A percentile compares a stretch with the other conserved stretches of the same genome.
Conservation (phyloP, 768 basidiomycete genomes). For the Gymnopilus junonius region DNA sequence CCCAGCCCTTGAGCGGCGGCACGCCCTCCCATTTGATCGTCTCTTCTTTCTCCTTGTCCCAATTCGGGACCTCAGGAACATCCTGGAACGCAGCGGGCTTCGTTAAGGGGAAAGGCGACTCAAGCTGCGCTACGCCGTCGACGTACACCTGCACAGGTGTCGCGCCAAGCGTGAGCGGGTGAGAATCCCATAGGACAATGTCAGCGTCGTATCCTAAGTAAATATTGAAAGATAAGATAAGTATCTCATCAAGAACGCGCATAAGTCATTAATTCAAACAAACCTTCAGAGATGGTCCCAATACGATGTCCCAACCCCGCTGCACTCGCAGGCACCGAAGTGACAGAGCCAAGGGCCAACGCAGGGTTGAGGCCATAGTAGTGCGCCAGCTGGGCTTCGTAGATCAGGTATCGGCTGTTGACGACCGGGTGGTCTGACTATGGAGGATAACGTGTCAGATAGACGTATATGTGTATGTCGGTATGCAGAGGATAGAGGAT, state of each 20-base stretch:
- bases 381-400: slow-evolving; percentile 73
- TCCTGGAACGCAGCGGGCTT: slow-evolving; percentile 57
- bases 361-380: slow-evolving; percentile 65
- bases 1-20: slow-evolving; percentile 59
- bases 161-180: slow-evolving; percentile 78
- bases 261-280: slow-evolving; percentile 5
- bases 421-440: slow-evolving; percentile 62
- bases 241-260: too few relatives aligned
- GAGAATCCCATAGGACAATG: slow-evolving; percentile 69
- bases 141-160: slow-evolving; percentile 84
- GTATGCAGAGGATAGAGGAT: neutral
- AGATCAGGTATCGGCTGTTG: slow-evolving; percentile 68
- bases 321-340: slow-evolving; percentile 62
- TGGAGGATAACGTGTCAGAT: too few relatives aligned
- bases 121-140: slow-evolving; percentile 76
- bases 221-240: too few relatives aligned
- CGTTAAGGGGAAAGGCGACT: slow-evolving; percentile 34
- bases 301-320: slow-evolving; percentile 73
- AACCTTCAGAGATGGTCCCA: slow-evolving; percentile 61
- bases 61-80: slow-evolving; percentile 59
- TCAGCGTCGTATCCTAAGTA: slow-evolving; percentile 78
- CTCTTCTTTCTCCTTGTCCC: slow-evolving; percentile 59
- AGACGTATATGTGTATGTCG: neutral
- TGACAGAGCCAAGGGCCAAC: slow-evolving; percentile 65
- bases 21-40: slow-evolving; percentile 68